Percentiles rank a stretch among this genome's conserved stretches.
Evolutionary conservation across 352 stramenopile genomes (phyloP).

Genomic region (Pythium angustatum): DNA sequence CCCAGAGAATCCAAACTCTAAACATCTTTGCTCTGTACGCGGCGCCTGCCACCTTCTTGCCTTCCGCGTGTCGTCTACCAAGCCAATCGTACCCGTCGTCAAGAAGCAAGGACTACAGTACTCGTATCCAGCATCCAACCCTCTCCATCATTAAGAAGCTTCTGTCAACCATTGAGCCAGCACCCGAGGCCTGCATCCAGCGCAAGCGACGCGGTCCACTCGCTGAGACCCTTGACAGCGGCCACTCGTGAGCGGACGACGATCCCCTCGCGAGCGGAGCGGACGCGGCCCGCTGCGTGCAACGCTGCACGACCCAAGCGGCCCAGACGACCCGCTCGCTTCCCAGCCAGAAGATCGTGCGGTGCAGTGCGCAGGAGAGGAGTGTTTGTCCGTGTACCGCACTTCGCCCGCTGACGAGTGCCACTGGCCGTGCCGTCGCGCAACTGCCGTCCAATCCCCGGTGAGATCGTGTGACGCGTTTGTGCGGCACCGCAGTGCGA

Average conservation of each 20-base stretch:
- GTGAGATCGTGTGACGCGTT: neutral
- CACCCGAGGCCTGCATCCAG: too few relatives aligned
- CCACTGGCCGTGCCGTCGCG: too few relatives aligned
- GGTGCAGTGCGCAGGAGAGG: neutral
- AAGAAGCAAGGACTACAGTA: too few relatives aligned
- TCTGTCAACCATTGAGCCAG: too few relatives aligned
- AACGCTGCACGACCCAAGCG: neutral
- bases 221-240: neutral
- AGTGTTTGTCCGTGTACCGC: neutral
- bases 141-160: too few relatives aligned
- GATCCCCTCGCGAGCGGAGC: slow-evolving; percentile 11
- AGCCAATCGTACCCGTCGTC: too few relatives aligned
- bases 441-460: slow-evolving; percentile 14
- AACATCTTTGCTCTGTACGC: neutral
- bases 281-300: neutral
- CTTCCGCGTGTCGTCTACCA: neutral
- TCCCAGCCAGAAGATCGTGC: slow-evolving; percentile 8
- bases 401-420: neutral
- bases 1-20: neutral
- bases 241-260: slow-evolving; percentile 12
- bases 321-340: neutral
- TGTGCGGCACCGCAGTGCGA: slow-evolving; percentile 25
- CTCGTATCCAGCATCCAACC: too few relatives aligned
- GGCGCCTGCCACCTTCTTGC: neutral
- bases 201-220: slow-evolving; percentile 18